Evolutionary conservation across 2,329 filamentous ascomycete species (phyloP).

Genomic region (Alternaria solani): DNA sequence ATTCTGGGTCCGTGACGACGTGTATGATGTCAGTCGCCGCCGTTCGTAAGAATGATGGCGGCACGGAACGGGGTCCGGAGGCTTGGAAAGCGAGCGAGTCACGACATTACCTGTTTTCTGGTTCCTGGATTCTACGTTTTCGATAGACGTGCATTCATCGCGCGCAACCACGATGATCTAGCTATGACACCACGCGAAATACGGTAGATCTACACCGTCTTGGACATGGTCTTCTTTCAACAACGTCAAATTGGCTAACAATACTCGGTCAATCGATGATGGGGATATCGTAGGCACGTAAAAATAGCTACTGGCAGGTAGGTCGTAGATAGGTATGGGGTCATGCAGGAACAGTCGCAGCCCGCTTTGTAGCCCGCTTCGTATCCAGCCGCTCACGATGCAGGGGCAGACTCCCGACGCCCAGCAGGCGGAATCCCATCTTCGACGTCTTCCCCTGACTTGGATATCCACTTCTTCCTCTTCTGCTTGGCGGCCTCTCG

Average conservation of each 20-base stretch:
- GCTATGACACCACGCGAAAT: slow-evolving; percentile 11
- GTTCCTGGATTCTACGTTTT: slow-evolving; percentile 15
- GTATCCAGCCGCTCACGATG: slow-evolving; percentile 10
- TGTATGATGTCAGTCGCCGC: slow-evolving; percentile 26
- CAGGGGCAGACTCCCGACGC: slow-evolving; percentile 25
- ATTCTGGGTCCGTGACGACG: slow-evolving; percentile 23
- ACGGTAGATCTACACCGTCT: neutral
- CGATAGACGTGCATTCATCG: slow-evolving; percentile 13
- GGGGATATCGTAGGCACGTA: slow-evolving; percentile 11
- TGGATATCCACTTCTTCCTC: slow-evolving; percentile 41
- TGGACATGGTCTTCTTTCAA: slow-evolving; percentile 1
- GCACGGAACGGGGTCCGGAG: slow-evolving; percentile 15
- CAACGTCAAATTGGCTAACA: neutral
- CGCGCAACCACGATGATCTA: slow-evolving; percentile 10
- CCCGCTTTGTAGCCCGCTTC: slow-evolving; percentile 6
- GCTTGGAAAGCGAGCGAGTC: slow-evolving; percentile 7
- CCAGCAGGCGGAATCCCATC: slow-evolving; percentile 47
- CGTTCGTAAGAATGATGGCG: slow-evolving; percentile 7
- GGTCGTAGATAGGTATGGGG: neutral
- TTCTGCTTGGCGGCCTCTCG: slow-evolving; percentile 33
- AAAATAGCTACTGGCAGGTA: neutral
- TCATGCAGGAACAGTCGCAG: slow-evolving; percentile 23
- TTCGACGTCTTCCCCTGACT: slow-evolving; percentile 47
- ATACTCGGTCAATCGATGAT: slow-evolving; percentile 7
- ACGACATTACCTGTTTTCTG: slow-evolving; percentile 22